A percentile compares a stretch with the other conserved stretches of the same genome.
Conservation (phyloP, 2,329 filamentous ascomycete genomes). For the Pseudogymnoascus sp. region DNA sequence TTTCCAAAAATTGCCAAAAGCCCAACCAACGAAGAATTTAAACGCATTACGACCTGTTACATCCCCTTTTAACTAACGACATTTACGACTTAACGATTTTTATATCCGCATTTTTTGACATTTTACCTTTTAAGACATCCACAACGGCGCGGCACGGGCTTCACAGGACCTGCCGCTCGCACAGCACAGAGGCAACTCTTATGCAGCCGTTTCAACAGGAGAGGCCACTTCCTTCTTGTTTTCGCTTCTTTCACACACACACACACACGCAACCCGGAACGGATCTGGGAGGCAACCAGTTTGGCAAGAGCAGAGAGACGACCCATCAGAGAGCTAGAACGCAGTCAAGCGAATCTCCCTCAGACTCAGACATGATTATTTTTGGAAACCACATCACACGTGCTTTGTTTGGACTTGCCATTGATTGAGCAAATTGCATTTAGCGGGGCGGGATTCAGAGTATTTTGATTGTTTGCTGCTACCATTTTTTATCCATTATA, state of each 20-base stretch:
- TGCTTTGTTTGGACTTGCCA: slow-evolving; percentile 1
- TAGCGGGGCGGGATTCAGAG: slow-evolving; percentile 5
- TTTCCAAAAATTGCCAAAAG: slow-evolving; percentile 6
- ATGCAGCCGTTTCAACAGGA: slow-evolving; percentile 24
- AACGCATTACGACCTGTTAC: slow-evolving; percentile 17
- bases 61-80: slow-evolving; percentile 10
- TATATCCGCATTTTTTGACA: slow-evolving; percentile 17
- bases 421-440: slow-evolving; percentile 3
- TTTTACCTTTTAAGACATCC: slow-evolving; percentile 10
- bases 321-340: not conserved
- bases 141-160: slow-evolving; percentile 20
- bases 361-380: slow-evolving; percentile 1
- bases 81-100: slow-evolving; percentile 14
- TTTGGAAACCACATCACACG: not conserved
- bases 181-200: slow-evolving; percentile 27
- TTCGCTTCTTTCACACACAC: not conserved
- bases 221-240: slow-evolving; percentile 18
- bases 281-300: not conserved
- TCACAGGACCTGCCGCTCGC: slow-evolving; percentile 27
- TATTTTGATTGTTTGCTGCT: too few species aligned
- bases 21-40: slow-evolving; percentile 4
- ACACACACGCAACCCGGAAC: not conserved
- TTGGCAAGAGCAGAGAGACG: not conserved
- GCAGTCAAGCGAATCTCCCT: not conserved
- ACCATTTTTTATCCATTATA: not conserved